These are phyloP conservation scores for Ascochyta lentis DNA, from an alignment of 2,329 filamentous ascomycete genomes.

Conservation along the genomic window DNA sequence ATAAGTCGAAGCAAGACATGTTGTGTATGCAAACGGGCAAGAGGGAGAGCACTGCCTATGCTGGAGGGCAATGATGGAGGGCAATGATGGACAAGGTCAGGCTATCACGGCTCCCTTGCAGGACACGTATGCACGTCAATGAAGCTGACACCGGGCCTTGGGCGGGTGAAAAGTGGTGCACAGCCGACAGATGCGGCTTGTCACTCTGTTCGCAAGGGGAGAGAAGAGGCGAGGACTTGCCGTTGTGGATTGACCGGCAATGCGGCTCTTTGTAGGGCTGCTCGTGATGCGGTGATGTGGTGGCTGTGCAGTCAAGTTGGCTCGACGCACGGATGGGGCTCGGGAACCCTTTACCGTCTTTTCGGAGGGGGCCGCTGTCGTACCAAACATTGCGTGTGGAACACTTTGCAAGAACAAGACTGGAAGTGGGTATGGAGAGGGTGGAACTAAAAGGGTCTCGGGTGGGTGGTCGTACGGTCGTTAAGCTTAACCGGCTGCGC, in stretches of 20 bases:
- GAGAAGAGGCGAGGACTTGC: not conserved
- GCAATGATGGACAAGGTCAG: not conserved
- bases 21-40: not conserved
- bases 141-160: not conserved
- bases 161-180: not conserved
- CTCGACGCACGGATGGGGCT: constrained; percentile 3
- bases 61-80: too few species aligned
- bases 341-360: constrained; percentile 8
- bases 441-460: not conserved
- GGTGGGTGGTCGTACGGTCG: not conserved
- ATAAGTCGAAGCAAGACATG: not conserved
- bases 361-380: constrained; percentile 12
- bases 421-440: too few species aligned
- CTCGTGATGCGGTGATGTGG: constrained; percentile 14
- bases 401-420: not conserved
- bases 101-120: not conserved
- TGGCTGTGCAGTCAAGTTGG: constrained; percentile 8
- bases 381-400: not conserved
- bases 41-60: not conserved
- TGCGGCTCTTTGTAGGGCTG: constrained; percentile 13
- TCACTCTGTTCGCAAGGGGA: not conserved
- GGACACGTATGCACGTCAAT: not conserved
- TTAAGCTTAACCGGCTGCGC: constrained; percentile 2
- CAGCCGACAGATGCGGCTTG: constrained; percentile 14
- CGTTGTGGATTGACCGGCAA: constrained; percentile 13